phyloP scores from a whole-genome alignment of 345 rosid genomes.

The Aquilaria malaccensis region DNA sequence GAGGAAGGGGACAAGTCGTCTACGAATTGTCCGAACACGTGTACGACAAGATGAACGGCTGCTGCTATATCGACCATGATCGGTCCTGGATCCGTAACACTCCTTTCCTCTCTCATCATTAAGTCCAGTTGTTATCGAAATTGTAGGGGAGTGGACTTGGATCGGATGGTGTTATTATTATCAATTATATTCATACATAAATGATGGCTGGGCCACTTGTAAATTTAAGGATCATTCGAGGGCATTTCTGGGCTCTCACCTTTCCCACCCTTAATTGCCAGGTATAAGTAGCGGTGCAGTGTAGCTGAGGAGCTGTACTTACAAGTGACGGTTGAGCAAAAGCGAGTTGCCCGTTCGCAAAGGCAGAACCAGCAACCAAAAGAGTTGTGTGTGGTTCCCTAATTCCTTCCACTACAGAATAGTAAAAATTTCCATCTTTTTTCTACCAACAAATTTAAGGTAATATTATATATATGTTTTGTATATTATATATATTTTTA shows the following conservation, averaged over 20 bases:
- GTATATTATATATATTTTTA: no score
- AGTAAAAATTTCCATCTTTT: not conserved
- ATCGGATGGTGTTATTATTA: no score
- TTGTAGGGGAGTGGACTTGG: not conserved
- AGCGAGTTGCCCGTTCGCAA: not conserved
- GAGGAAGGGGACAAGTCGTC: no score
- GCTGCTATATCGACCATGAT: constrained; percentile 10
- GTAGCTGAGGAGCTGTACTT: not conserved
- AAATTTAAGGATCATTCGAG: constrained; percentile 2
- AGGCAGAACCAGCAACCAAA: not conserved
- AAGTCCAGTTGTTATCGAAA: constrained; percentile 17
- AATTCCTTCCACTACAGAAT: not conserved
- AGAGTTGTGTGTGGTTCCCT: not conserved
- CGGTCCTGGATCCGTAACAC: constrained; percentile 4
- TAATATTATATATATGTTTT: not conserved
- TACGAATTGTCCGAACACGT: constrained; percentile 41
- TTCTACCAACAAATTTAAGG: not conserved
- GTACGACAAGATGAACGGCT: constrained; percentile 32
- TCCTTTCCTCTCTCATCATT: not conserved
- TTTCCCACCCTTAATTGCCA: constrained; percentile 20
- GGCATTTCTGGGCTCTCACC: constrained; percentile 21
- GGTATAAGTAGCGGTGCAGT: constrained; percentile 14
- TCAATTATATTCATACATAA: no score
- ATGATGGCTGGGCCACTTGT: not conserved
- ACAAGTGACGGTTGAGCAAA: constrained; percentile 4